Percentiles rank a stretch among this genome's conserved stretches.
Conservation (phyloP, 2,329 filamentous ascomycete genomes). For the Botrytis porri region DNA sequence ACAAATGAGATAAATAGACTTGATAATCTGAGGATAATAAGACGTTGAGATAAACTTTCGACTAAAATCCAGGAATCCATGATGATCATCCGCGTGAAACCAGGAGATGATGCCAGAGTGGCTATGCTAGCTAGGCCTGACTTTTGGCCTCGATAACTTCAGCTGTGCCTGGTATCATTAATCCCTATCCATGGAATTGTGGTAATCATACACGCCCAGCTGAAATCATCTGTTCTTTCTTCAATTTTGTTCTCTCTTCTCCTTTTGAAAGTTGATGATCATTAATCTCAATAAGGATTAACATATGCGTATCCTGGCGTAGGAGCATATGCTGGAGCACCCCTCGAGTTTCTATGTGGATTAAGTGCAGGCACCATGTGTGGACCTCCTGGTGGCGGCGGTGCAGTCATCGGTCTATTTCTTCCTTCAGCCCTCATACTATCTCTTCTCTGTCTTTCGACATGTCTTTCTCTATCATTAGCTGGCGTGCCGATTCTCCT, state of each 20-base stretch:
- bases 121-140: not conserved
- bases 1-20: not conserved
- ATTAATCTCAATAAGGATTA: conserved; percentile 17
- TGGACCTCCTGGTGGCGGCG: conserved; percentile 21
- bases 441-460: conserved; percentile 21
- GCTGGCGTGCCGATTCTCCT: conserved; percentile 22
- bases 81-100: not conserved
- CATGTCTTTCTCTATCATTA: conserved; percentile 11
- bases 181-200: conserved; percentile 3
- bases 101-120: conserved; percentile 1
- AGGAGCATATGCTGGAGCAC: conserved; percentile 17
- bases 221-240: conserved; percentile 2
- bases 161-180: conserved; percentile 10
- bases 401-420: conserved; percentile 21
- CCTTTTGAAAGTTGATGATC: not conserved
- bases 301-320: conserved; percentile 25
- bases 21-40: not conserved
- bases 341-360: conserved; percentile 11
- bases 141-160: conserved; percentile 7
- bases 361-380: conserved; percentile 13
- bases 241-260: not conserved
- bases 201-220: not conserved
- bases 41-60: not conserved
- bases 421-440: conserved; percentile 19
- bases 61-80: not conserved